Percentiles rank a stretch among this genome's conserved stretches.
Conservation (phyloP, 2,329 filamentous ascomycete genomes). For the Xylaria sp. region DNA sequence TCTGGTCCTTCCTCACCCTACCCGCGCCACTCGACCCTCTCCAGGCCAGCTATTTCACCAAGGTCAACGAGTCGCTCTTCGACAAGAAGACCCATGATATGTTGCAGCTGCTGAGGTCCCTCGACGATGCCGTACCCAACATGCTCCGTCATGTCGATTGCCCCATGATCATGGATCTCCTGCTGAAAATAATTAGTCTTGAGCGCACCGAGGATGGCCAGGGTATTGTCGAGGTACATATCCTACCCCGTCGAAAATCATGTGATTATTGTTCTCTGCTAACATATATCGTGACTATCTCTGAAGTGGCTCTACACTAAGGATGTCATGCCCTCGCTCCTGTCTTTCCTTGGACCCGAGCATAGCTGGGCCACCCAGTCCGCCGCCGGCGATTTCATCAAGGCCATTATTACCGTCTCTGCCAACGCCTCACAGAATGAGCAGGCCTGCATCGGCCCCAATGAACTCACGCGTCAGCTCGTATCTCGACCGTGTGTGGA, state of each 20-base stretch:
- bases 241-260: not conserved
- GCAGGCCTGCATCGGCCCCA: slow-evolving; percentile 98
- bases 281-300: slow-evolving; percentile 27
- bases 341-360: slow-evolving; percentile 86
- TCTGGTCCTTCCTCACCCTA: slow-evolving; percentile 89
- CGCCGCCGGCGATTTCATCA: slow-evolving; percentile 95
- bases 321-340: slow-evolving; percentile 83
- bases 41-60: slow-evolving; percentile 97
- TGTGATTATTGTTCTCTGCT: slow-evolving; percentile 26
- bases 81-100: slow-evolving; percentile 99
- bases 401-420: slow-evolving; percentile 98
- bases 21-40: slow-evolving; percentile 89
- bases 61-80: slow-evolving; percentile 96
- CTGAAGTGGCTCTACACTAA: slow-evolving; percentile 89
- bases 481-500: slow-evolving; percentile 88
- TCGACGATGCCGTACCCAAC: slow-evolving; percentile 83
- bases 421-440: slow-evolving; percentile 98
- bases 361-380: slow-evolving; percentile 93
- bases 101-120: slow-evolving; percentile 85
- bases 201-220: slow-evolving; percentile 92
- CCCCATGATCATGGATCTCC: slow-evolving; percentile 96
- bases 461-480: slow-evolving; percentile 93
- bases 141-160: slow-evolving; percentile 95
- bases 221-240: slow-evolving; percentile 87
- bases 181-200: slow-evolving; percentile 95